These are phyloP conservation scores for Plenodomus lindquistii DNA, from an alignment of 2,329 filamentous ascomycete species.

Conservation along the genomic window DNA sequence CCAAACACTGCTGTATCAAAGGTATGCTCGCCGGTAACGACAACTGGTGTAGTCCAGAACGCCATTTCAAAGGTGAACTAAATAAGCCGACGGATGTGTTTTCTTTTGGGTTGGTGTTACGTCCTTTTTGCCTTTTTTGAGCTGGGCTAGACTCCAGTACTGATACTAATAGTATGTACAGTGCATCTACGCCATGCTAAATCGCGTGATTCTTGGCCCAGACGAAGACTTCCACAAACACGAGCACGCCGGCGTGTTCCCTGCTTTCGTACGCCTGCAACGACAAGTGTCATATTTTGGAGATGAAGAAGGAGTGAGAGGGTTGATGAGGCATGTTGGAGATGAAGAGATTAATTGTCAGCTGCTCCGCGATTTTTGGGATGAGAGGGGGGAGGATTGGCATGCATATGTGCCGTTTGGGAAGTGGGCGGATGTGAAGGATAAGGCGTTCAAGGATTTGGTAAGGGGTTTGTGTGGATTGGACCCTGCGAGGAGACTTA, in stretches of 20 bases:
- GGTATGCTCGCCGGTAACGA: slow-evolving; percentile 35
- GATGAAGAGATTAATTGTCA: slow-evolving; percentile 37
- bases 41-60: slow-evolving; percentile 41
- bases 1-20: slow-evolving; percentile 33
- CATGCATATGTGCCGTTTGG: slow-evolving; percentile 40
- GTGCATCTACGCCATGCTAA: slow-evolving; percentile 31
- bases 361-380: slow-evolving; percentile 40
- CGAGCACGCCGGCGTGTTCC: slow-evolving; percentile 22
- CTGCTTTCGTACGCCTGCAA: slow-evolving; percentile 29
- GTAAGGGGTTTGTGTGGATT: slow-evolving; percentile 47
- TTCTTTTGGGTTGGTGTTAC: slow-evolving; percentile 36
- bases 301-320: slow-evolving; percentile 26
- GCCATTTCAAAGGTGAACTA: slow-evolving; percentile 27
- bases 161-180: too few relatives aligned
- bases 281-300: slow-evolving; percentile 39
- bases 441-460: slow-evolving; percentile 48
- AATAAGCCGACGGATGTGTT: slow-evolving; percentile 36
- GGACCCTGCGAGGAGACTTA: slow-evolving; percentile 47
- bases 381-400: slow-evolving; percentile 34
- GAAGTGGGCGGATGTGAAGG: slow-evolving; percentile 34
- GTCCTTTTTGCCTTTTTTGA: too few relatives aligned
- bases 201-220: slow-evolving; percentile 27
- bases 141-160: too few relatives aligned
- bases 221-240: slow-evolving; percentile 31
- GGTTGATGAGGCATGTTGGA: slow-evolving; percentile 39